phyloP scores from a whole-genome alignment of 2,329 filamentous ascomycete species.

The Calonectria pseudoturangicola region DNA sequence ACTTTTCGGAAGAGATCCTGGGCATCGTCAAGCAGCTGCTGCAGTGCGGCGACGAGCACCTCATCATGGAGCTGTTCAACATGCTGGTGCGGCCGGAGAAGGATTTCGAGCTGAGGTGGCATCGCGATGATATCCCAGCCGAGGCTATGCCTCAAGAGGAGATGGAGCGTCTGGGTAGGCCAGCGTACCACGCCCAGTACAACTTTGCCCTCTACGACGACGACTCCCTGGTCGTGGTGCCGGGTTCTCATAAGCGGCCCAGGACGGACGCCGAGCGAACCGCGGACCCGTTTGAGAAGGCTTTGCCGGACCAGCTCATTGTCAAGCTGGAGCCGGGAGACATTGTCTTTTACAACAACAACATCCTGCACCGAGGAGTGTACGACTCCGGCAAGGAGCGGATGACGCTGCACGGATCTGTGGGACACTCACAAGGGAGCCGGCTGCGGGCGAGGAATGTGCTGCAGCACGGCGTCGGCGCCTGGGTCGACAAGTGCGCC shows the following conservation, averaged over 20 bases:
- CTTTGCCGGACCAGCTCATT: slow-evolving; percentile 77
- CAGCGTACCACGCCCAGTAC: slow-evolving; percentile 88
- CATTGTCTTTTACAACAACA: slow-evolving; percentile 92
- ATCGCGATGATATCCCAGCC: slow-evolving; percentile 87
- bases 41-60: slow-evolving; percentile 71
- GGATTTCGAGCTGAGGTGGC: slow-evolving; percentile 87
- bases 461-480: slow-evolving; percentile 82
- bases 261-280: slow-evolving; percentile 81
- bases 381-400: slow-evolving; percentile 77
- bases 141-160: slow-evolving; percentile 81
- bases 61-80: slow-evolving; percentile 93
- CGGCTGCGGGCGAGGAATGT: slow-evolving; percentile 80
- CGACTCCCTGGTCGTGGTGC: slow-evolving; percentile 83
- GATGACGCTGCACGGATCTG: slow-evolving; percentile 83
- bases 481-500: slow-evolving; percentile 77
- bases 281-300: slow-evolving; percentile 78
- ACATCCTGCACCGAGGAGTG: slow-evolving; percentile 85
- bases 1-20: slow-evolving; percentile 82
- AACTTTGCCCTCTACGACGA: slow-evolving; percentile 89
- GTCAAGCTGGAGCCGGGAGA: slow-evolving; percentile 84
- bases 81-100: slow-evolving; percentile 83
- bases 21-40: slow-evolving; percentile 79
- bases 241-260: slow-evolving; percentile 83
- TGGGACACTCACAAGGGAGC: slow-evolving; percentile 76
- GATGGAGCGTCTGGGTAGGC: slow-evolving; percentile 72